These are phyloP conservation scores for Fusarium torreyae DNA, from an alignment of 2,329 filamentous ascomycete genomes.

Conservation along the genomic window DNA sequence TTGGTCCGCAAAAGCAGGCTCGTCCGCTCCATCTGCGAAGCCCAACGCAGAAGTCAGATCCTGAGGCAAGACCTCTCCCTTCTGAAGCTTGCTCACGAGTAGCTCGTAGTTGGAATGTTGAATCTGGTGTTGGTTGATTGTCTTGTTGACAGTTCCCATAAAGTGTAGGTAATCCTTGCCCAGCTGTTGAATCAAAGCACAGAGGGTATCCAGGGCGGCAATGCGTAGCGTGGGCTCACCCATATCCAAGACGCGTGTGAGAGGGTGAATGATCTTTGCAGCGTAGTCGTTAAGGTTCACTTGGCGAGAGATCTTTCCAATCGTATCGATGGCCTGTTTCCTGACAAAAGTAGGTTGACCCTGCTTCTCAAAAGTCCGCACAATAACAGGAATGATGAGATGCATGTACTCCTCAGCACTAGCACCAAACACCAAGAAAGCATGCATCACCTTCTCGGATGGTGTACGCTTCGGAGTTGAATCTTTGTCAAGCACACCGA, in stretches of 20 bases:
- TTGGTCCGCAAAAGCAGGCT: slow-evolving; percentile 85
- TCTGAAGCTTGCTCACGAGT: slow-evolving; percentile 91
- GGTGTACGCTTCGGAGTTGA: slow-evolving; percentile 80
- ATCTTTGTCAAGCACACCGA: slow-evolving; percentile 93
- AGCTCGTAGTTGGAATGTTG: slow-evolving; percentile 93
- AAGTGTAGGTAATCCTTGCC: slow-evolving; percentile 97
- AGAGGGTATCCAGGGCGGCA: slow-evolving; percentile 92
- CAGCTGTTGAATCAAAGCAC: slow-evolving; percentile 94
- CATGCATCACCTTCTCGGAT: slow-evolving; percentile 92
- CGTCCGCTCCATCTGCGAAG: slow-evolving; percentile 84
- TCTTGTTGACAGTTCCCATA: slow-evolving; percentile 92
- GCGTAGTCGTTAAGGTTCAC: slow-evolving; percentile 98
- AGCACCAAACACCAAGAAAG: slow-evolving; percentile 94
- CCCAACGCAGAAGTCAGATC: slow-evolving; percentile 90
- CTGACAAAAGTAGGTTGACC: slow-evolving; percentile 84
- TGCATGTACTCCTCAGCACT: slow-evolving; percentile 99
- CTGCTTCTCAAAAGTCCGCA: slow-evolving; percentile 92
- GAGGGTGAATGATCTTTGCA: slow-evolving; percentile 94
- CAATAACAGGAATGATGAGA: slow-evolving; percentile 95
- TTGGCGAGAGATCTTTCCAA: slow-evolving; percentile 93
- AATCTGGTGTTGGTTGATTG: slow-evolving; percentile 83
- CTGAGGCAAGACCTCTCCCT: slow-evolving; percentile 94
- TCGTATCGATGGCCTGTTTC: slow-evolving; percentile 92
- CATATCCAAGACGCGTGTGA: slow-evolving; percentile 84
- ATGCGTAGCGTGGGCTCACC: slow-evolving; percentile 81